Base-by-base conservation (phyloP, 208 protist species). In the Trypanosoma avium region DNA sequence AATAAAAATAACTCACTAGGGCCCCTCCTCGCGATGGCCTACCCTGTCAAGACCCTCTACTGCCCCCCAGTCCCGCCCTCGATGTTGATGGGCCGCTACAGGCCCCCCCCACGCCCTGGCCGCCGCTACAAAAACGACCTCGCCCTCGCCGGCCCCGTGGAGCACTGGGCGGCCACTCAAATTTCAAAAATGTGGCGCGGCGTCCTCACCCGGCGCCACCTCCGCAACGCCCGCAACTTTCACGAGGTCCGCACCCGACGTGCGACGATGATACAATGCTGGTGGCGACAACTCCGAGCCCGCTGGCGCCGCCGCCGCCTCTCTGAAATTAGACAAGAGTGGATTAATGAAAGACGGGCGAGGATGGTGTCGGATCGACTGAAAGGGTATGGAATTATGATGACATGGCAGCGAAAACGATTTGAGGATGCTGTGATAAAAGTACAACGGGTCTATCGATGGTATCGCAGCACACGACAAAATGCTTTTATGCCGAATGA, bases 171-270 rank as follows among this genome's bases (percentile, higher is more conserved):
- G 22, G 85, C 92, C 74, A 60, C 52, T 17, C 61, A 73, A 68
- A 75, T 94, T 8, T 81, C 83, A 58, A 77, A 78, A 30, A 69
- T 92, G 54, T 94, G 88, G 85, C 84, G 88, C 21, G 88, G 88
- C n/a, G 69, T 94, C 19, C 40, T 84, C 47, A 82, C 78, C 32
- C 84, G 88, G 33, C 84, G 88, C 19, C 70, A 73, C 0, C 75
- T 90, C 45, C 71, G 64, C 4, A 79, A 82, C 60, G 73, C 65
- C 22, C 78, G 73, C 12, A 78, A 67, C 8, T 64, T 74, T 55
- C 64, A 77, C 3, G 49, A 74, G 24, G 61, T 82, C 49, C 69
- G 88, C 24, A 77, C 74, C 55, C 43, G 58, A n/a, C 82, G 82
- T 26, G 84, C 82, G 7, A 79, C 61, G 21, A 67, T 61, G 33